These are phyloP conservation scores for Boletus reticulatus DNA, from an alignment of 768 basidiomycete species.

Conservation along the genomic window DNA sequence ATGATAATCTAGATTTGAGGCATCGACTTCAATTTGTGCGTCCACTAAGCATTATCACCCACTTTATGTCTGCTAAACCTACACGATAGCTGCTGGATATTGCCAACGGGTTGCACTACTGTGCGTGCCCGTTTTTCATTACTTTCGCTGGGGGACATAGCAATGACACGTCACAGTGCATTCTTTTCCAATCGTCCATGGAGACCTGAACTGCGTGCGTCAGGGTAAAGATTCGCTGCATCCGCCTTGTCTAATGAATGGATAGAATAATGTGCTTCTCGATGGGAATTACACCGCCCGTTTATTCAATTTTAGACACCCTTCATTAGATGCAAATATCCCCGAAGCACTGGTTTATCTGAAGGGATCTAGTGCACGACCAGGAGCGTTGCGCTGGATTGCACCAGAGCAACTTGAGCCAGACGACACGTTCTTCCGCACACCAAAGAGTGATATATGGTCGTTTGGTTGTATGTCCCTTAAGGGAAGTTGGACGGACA, in stretches of 20 bases:
- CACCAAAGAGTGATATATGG: conserved; percentile 13
- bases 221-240: not conserved
- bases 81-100: conserved; percentile 11
- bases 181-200: not conserved
- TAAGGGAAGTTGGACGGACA: conserved; percentile 5
- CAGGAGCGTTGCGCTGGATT: not conserved
- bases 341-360: too few species aligned
- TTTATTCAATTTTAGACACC: conserved; percentile 15
- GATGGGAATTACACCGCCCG: not conserved
- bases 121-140: conserved; percentile 2
- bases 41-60: too few species aligned
- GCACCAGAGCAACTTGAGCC: not conserved
- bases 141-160: not conserved
- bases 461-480: conserved; percentile 28
- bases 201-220: not conserved
- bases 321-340: too few species aligned
- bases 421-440: not conserved
- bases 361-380: too few species aligned
- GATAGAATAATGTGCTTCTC: conserved; percentile 15
- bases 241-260: not conserved
- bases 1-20: too few species aligned
- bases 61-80: too few species aligned
- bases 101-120: conserved; percentile 13
- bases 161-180: not conserved
- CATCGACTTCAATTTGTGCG: conserved; percentile 7